phyloP scores from a whole-genome alignment of 2,329 filamentous ascomycete genomes.

The Lachnellula willkommii region DNA sequence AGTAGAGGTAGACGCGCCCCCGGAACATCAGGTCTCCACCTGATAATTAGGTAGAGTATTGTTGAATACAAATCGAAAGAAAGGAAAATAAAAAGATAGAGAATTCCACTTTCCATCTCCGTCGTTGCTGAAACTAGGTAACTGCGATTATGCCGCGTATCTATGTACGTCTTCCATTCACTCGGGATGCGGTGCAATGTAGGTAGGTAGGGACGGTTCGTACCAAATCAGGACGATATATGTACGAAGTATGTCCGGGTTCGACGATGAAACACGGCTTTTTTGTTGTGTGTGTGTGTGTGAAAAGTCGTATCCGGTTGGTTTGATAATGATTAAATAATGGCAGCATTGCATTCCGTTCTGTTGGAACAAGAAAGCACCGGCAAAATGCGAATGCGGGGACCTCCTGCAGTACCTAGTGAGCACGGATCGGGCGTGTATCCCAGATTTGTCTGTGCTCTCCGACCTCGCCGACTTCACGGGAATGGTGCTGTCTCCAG shows the following conservation, averaged over 20 bases:
- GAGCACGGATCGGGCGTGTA: neutral
- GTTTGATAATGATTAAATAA: neutral
- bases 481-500: neutral
- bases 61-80: neutral
- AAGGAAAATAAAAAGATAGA: neutral
- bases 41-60: no score
- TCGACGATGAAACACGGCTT: neutral
- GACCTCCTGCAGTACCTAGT: neutral
- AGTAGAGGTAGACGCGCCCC: no score
- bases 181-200: no score
- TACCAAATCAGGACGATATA: neutral
- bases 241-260: neutral
- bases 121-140: no score
- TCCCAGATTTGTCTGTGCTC: neutral
- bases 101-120: no score
- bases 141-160: no score
- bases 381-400: neutral
- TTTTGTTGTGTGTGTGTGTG: no score
- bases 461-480: neutral
- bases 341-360: neutral
- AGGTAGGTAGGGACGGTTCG: neutral
- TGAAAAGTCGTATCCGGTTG: neutral
- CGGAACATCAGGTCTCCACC: no score
- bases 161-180: no score
- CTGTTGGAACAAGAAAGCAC: neutral